Evolutionary conservation across 345 rosid species (phyloP), one percentile per base, ranked within the genome.

Genomic region (Gossypium sturtianum): DNA sequence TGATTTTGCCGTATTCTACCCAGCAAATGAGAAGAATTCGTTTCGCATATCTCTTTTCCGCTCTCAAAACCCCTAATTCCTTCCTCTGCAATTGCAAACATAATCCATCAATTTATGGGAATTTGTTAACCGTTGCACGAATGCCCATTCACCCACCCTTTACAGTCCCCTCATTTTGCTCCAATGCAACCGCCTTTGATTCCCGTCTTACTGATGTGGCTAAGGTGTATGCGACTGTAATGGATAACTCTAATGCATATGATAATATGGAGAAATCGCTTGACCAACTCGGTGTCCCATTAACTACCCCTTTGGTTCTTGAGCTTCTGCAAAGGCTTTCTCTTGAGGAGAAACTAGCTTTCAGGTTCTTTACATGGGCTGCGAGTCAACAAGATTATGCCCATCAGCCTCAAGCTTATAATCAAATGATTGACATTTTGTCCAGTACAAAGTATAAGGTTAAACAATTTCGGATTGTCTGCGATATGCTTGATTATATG

Each of bases 291-390:
- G 83, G 84, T 71, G 76, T 87, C 20, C 74, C 73, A n/a, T 80
- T 91, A 80, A 90, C 85, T 7, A 85, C 91, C 23, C 85, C 84
- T 43, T 76, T 88, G 52, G 94, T 95, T 12, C 79, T 85, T 43
- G 84, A 86, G 72, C 82, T 91, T 75, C 86, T 93, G 2, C 86
- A 76, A 12, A 85, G 92, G 85, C 86, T 95, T 83, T 91, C 80
- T 9, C 86, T 80, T 16, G 94, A 95, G 78, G 97, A 95, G 79
- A 95, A 90, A 51, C 58, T 82, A 45, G 97, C 97, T 2, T 86
- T 89, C 67, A 76, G 98, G 58, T 95, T 93, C 81, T 91, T 91
- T 73, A 88, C 86, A 63, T 88, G 97, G 98, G 97, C 92, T 9
- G 93, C 90, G 34, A 86, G 67, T 57, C 86, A 80, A 63, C 85